Evolutionary conservation across 345 rosid genomes (phyloP), one percentile per base, ranked within the genome.

Genomic region (Aquilaria malaccensis): DNA sequence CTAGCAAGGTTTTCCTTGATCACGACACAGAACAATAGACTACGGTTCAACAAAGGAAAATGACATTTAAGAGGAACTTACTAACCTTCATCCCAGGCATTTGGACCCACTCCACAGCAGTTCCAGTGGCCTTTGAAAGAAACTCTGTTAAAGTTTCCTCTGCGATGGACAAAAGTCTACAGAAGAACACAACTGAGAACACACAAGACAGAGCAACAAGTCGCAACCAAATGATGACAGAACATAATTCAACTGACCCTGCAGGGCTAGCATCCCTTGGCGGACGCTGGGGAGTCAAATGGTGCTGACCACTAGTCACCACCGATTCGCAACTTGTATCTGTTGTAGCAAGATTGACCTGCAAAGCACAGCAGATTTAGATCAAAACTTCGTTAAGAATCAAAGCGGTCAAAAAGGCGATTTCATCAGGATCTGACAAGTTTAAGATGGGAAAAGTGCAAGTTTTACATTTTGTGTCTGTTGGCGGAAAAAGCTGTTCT

Each of bases 41-140:
- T 55, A 56, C 31, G 61, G 15, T 55, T 15, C 33, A 29, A 61
- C 13, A 56, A 33, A 14, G 15, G 11, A 9, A 41, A 58, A 54
- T 58, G 65, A 67, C 22, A 59, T 58, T 30, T 32, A 46, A 48
- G 48, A 45, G 33, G 22, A 56, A 59, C 65, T 37, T 9, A 60
- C 54, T 56, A 60, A 76, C 93, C 93, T 94, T 94, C 97, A 90
- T 94, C 82, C 99, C 99, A 77, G 95, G 99, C 99, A 94, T 76
- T 84, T 94, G 99, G 86, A 94, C 95, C 99, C 99, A 94, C 89
- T 94, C 99, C 22, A 94, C 91, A 51, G 97, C 96, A 67, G 99
- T 94, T 80, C 99, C 99, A 67, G 97, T 94, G 64, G 99, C 99
- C 99, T 94, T 94, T 11, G 99, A 94, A 69, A 90, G 92, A 85